Conservation (phyloP, 768 basidiomycete genomes). For the Serendipita indica region DNA sequence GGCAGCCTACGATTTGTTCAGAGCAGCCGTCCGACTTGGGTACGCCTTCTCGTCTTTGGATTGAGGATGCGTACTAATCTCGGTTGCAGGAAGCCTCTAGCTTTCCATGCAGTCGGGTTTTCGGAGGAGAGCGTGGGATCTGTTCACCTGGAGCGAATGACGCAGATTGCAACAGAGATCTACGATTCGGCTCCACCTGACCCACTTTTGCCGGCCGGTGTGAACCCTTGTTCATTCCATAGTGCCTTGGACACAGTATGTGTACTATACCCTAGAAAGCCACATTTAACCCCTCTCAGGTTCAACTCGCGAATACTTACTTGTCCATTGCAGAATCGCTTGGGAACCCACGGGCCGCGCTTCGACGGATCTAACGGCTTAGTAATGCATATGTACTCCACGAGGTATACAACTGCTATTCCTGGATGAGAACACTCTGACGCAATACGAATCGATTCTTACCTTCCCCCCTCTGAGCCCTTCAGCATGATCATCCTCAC, state of each 20-base stretch:
- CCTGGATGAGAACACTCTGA: no score
- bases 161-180: conserved; percentile 32
- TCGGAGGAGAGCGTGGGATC: conserved; percentile 22
- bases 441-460: no score
- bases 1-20: conserved; percentile 29
- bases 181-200: conserved; percentile 32
- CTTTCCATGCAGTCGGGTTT: conserved; percentile 45
- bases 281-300: conserved; percentile 21
- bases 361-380: background rate
- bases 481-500: no score
- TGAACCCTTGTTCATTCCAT: conserved; percentile 31
- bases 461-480: no score
- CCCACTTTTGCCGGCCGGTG: conserved; percentile 21
- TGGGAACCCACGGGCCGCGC: conserved; percentile 34
- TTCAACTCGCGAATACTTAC: conserved; percentile 43
- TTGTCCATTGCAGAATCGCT: conserved; percentile 43
- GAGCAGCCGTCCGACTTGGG: conserved; percentile 32
- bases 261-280: background rate
- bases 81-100: conserved; percentile 34
- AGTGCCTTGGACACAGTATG: conserved; percentile 38
- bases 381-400: background rate
- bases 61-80: background rate
- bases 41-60: conserved; percentile 15
- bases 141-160: conserved; percentile 32
- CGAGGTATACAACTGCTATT: background rate